Evolutionary conservation across 768 basidiomycete species (phyloP).

Genomic region (Boletus pseudo-olivaceus): DNA sequence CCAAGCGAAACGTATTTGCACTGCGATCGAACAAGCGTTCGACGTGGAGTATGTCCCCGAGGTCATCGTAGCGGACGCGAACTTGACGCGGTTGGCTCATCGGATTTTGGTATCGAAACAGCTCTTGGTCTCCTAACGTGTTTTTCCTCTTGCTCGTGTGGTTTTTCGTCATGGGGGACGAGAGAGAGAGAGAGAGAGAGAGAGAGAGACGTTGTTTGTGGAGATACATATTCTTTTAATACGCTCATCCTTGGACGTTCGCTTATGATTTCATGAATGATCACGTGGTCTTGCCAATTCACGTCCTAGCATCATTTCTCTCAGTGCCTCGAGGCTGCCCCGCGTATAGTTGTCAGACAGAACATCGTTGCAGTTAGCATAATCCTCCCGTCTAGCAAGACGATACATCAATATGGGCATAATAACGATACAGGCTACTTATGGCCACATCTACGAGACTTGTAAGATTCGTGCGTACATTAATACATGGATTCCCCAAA

Average conservation of each 20-base stretch:
- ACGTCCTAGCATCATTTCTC: too few species aligned
- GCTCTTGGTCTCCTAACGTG: constrained; percentile 36
- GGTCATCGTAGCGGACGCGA: constrained; percentile 92
- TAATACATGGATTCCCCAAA: background rate
- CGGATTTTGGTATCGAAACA: constrained; percentile 78
- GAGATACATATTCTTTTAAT: background rate
- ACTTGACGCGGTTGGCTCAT: constrained; percentile 78
- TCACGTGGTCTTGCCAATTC: too few species aligned
- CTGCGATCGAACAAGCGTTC: constrained; percentile 76
- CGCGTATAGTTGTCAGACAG: background rate
- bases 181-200: too few species aligned
- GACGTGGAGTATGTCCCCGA: constrained; percentile 85
- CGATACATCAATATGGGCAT: constrained; percentile 6
- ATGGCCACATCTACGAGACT: background rate
- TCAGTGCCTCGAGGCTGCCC: too few species aligned
- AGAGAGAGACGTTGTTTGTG: background rate
- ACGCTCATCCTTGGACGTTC: too few species aligned
- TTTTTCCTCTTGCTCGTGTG: background rate
- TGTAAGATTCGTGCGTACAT: background rate
- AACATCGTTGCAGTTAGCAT: background rate
- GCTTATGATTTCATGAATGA: too few species aligned
- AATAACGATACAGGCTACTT: constrained; percentile 7
- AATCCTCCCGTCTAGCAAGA: background rate
- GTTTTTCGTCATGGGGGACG: background rate
- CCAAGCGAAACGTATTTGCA: constrained; percentile 87